Evolutionary conservation across 306 rosid species (phyloP).

Genomic region (Vicia sativa): DNA sequence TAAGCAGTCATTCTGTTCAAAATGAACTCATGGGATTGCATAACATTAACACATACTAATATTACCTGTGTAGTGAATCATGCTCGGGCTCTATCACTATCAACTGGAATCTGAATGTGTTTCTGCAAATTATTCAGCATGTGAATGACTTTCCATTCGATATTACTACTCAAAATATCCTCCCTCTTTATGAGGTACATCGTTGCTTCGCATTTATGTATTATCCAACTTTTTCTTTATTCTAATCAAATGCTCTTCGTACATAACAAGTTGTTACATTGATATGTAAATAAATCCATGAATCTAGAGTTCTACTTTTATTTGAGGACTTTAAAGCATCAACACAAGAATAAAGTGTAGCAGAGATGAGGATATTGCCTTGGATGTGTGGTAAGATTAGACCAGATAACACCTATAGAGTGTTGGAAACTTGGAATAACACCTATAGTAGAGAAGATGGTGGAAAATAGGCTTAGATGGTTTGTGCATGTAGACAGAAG

Average conservation of each 20-base stretch:
- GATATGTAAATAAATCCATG: neutral
- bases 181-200: slow-evolving; percentile 71
- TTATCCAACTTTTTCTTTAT: neutral
- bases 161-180: slow-evolving; percentile 51
- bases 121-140: slow-evolving; percentile 65
- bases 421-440: no score
- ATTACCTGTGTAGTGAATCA: slow-evolving; percentile 60
- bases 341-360: no score
- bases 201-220: neutral
- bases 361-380: no score
- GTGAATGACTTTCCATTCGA: slow-evolving; percentile 51
- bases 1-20: slow-evolving; percentile 24
- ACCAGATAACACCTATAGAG: no score
- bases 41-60: slow-evolving; percentile 6
- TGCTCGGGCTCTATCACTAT: slow-evolving; percentile 48
- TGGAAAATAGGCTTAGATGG: no score
- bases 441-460: no score
- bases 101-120: slow-evolving; percentile 54
- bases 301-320: no score
- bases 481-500: no score
- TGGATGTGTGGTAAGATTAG: no score
- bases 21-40: slow-evolving; percentile 30
- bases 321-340: no score
- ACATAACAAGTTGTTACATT: neutral
- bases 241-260: neutral